Conservation (phyloP, 2,329 filamentous ascomycete species). For the Calonectria hawksworthii region DNA sequence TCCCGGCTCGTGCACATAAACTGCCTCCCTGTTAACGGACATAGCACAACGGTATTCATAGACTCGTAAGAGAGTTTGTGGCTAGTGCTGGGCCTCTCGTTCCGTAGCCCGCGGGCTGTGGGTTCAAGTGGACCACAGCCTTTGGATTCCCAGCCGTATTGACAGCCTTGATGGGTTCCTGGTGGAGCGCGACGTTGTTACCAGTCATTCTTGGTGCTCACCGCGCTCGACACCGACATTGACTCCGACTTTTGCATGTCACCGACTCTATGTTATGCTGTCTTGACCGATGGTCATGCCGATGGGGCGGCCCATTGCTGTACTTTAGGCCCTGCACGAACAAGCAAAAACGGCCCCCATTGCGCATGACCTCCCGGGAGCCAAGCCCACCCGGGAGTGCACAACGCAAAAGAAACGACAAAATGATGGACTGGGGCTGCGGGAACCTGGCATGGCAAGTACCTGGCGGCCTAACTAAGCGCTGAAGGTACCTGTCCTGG, state of each 20-base stretch:
- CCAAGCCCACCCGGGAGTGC: slow-evolving; percentile 24
- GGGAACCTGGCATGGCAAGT: slow-evolving; percentile 33
- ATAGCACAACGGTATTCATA: slow-evolving; percentile 10
- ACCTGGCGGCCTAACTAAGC: slow-evolving; percentile 24
- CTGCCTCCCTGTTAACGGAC: slow-evolving; percentile 2
- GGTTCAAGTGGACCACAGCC: slow-evolving; percentile 33
- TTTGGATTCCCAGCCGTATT: slow-evolving; percentile 37
- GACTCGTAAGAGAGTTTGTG: slow-evolving; percentile 13
- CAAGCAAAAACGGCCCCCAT: slow-evolving; percentile 32
- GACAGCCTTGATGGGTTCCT: slow-evolving; percentile 38
- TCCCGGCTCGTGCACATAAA: neutral
- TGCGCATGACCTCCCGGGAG: slow-evolving; percentile 25
- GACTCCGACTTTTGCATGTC: slow-evolving; percentile 40
- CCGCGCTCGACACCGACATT: slow-evolving; percentile 46
- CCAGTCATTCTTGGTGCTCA: slow-evolving; percentile 34
- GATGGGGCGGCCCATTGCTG: slow-evolving; percentile 36
- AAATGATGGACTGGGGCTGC: slow-evolving; percentile 40
- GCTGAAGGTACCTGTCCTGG: slow-evolving; percentile 34
- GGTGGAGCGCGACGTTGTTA: slow-evolving; percentile 35
- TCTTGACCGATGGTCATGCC: slow-evolving; percentile 43
- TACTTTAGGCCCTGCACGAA: slow-evolving; percentile 41
- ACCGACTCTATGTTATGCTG: slow-evolving; percentile 41
- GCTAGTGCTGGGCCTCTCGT: slow-evolving; percentile 29
- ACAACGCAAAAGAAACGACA: slow-evolving; percentile 28
- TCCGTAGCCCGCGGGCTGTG: slow-evolving; percentile 22